Base-by-base conservation (phyloP, 2,329 filamentous ascomycete species). In the Eutypella sp. region DNA sequence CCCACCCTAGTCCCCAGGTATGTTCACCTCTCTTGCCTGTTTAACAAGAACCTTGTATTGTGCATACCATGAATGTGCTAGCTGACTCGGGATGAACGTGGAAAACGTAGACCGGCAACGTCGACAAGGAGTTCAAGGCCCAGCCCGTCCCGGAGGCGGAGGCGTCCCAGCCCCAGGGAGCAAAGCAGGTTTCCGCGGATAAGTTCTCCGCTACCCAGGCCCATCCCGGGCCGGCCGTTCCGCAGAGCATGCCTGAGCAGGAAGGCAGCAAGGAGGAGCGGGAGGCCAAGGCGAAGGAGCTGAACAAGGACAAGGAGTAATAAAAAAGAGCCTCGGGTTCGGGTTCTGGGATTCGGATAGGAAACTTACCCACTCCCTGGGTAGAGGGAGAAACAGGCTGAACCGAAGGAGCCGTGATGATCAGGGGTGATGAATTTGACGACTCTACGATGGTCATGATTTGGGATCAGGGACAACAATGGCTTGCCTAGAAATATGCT, bases 261-360 rank as follows among this genome's bases (percentile, higher is more conserved):
- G 79, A 84, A 67, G 81, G 79, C 15, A 80, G 76, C 47, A 85
- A 84, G 67, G 84, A 86, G 62, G 85, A 89, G 58, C 77, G 84
- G 44, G 70, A 75, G 58, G 81, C 76, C 11, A 82, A 79, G 63
- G 82, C 81, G 49, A 70, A 81, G 62, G 79, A 79, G 58, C 57
- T 89, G 64, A 88, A 88, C 72, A 81, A 85, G 60, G 68, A 65
- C 46, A 48, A 11, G 5, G 8, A 34, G 39, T 41, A 15, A 36
- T 47, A 16, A 33, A 16, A n/a, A 33, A n/a, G n/a, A n/a, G n/a
- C n/a, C n/a, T n/a, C n/a, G n/a, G 29, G 13, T 33, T 16, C 2
- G 16, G 29, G 29, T 16, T n/a, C 5, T 33, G 13, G 15, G 13
- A 5, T 33, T 16, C 10, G 7, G 15, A 16, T 34, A 34, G 16